These are phyloP conservation scores for Chlamydomonas incerta DNA, from an alignment of 139 green algal species.

Conservation along the genomic window DNA sequence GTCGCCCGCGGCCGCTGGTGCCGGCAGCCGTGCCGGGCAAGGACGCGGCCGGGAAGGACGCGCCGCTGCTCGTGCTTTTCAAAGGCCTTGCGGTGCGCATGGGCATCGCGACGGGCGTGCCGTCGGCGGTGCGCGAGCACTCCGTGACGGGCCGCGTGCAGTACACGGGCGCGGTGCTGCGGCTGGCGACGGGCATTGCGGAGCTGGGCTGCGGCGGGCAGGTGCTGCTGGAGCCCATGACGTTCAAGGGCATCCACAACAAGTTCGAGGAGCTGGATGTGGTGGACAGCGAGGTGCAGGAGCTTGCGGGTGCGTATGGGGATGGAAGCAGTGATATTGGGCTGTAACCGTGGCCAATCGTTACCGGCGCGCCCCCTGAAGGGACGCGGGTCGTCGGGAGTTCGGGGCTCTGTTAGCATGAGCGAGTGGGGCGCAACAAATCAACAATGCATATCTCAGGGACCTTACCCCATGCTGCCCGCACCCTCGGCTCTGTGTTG, in stretches of 20 bases:
- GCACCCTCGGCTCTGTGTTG: no score
- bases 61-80: slow-evolving; percentile 31
- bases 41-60: not conserved
- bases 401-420: no score
- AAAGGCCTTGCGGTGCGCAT: slow-evolving; percentile 31
- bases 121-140: slow-evolving; percentile 11
- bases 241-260: slow-evolving; percentile 35
- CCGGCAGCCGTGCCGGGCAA: not conserved
- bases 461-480: no score
- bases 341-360: no score
- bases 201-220: slow-evolving; percentile 11
- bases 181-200: slow-evolving; percentile 19
- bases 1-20: slow-evolving; percentile 16
- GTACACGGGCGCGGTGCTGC: slow-evolving; percentile 36
- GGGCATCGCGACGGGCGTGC: slow-evolving; percentile 36
- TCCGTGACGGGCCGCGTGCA: slow-evolving; percentile 34
- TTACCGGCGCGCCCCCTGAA: no score
- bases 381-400: no score
- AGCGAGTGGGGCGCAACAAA: no score
- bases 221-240: slow-evolving; percentile 31
- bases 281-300: slow-evolving; percentile 27
- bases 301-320: slow-evolving; percentile 18
- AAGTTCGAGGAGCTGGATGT: slow-evolving; percentile 32
- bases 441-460: no score
- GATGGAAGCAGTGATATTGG: no score